phyloP scores from a whole-genome alignment of 2,329 filamentous ascomycete genomes.

The Calcarisporium arbuscula region DNA sequence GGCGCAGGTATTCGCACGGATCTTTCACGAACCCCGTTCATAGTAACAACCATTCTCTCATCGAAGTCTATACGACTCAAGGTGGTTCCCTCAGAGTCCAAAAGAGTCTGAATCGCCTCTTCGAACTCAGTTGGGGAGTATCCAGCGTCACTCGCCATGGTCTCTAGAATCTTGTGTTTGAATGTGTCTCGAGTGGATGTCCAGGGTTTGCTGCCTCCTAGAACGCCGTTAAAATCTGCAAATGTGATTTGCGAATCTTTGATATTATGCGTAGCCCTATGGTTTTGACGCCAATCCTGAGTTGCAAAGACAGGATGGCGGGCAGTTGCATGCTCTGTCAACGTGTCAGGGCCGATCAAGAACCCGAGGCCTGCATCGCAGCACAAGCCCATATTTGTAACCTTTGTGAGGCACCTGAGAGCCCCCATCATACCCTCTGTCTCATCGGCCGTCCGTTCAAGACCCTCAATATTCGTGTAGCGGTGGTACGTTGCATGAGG shows the following conservation, averaged over 20 bases:
- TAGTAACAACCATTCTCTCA: constrained; percentile 15
- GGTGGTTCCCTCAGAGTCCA: constrained; percentile 26
- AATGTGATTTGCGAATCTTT: constrained; percentile 17
- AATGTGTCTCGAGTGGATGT: constrained; percentile 20
- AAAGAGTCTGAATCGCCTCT: constrained; percentile 27
- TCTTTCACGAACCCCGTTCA: neutral
- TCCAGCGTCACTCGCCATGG: constrained; percentile 31
- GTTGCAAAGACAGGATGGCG: constrained; percentile 29
- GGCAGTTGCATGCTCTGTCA: constrained; percentile 35
- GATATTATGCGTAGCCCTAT: no score
- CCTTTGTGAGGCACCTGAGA: constrained; percentile 47
- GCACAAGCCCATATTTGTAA: constrained; percentile 59
- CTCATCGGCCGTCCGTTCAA: constrained; percentile 60
- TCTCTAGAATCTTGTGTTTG: constrained; percentile 25
- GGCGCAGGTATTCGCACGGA: no score
- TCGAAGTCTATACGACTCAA: constrained; percentile 26
- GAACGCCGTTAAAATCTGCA: constrained; percentile 17
- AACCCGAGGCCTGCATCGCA: constrained; percentile 64
- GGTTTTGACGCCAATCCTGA: constrained; percentile 17
- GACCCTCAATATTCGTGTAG: constrained; percentile 50
- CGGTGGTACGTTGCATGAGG: constrained; percentile 52
- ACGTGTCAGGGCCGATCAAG: constrained; percentile 55
- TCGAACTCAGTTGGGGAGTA: constrained; percentile 22
- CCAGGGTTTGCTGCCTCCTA: no score
- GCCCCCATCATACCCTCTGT: constrained; percentile 54